phyloP scores from a whole-genome alignment of 768 basidiomycete genomes.

The Phlebiopsis gigantea region DNA sequence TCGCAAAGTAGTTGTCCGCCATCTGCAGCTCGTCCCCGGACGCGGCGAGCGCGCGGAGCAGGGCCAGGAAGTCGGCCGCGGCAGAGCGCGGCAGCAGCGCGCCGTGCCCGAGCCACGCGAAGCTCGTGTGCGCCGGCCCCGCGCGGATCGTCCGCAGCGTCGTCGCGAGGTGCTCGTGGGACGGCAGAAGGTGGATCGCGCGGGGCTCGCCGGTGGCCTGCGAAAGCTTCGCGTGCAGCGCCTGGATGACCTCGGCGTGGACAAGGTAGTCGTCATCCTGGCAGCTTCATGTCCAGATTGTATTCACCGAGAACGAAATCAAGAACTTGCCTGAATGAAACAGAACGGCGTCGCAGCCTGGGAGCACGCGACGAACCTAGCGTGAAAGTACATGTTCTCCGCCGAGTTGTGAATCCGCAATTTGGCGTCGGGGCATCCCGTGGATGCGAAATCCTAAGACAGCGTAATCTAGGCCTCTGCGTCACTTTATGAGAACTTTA shows the following conservation, averaged over 20 bases:
- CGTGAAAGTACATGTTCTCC: slow-evolving; percentile 55
- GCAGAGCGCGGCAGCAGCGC: slow-evolving; percentile 42
- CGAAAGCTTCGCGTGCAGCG: slow-evolving; percentile 35
- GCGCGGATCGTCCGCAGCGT: slow-evolving; percentile 40
- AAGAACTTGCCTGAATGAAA: slow-evolving; percentile 51
- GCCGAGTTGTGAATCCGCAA: slow-evolving; percentile 54
- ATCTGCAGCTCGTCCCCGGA: slow-evolving; percentile 50
- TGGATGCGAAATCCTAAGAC: slow-evolving; percentile 31
- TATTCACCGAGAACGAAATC: background rate
- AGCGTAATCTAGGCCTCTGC: background rate
- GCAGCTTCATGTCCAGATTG: background rate
- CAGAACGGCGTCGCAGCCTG: slow-evolving; percentile 47
- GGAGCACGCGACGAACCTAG: slow-evolving; percentile 54
- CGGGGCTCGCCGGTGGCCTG: slow-evolving; percentile 16
- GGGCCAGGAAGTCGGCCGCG: slow-evolving; percentile 42
- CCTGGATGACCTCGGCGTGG: slow-evolving; percentile 47
- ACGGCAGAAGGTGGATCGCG: slow-evolving; percentile 50
- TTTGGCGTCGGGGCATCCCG: slow-evolving; percentile 37
- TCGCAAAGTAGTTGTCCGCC: slow-evolving; percentile 68
- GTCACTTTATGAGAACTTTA: background rate
- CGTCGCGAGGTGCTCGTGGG: slow-evolving; percentile 56
- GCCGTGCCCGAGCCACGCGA: slow-evolving; percentile 67
- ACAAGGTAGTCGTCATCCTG: slow-evolving; percentile 71
- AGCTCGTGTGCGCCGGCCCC: slow-evolving; percentile 44
- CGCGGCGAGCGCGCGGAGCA: slow-evolving; percentile 39